A percentile compares a stretch with the other conserved stretches of the same genome.
Conservation (phyloP, 2,329 filamentous ascomycete genomes). For the Chalara sp. region DNA sequence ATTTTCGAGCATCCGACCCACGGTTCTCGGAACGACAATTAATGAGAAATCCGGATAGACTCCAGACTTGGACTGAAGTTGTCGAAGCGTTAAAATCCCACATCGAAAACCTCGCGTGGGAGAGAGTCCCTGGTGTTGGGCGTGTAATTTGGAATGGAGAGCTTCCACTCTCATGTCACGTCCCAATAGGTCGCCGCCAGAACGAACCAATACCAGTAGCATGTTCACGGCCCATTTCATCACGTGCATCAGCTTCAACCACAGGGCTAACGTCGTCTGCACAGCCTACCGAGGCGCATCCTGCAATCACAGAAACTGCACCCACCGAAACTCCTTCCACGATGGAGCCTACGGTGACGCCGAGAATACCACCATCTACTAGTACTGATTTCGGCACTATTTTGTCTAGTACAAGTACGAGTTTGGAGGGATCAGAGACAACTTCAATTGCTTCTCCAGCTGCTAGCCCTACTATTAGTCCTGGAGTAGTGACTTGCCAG, state of each 20-base stretch:
- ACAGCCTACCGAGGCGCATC: neutral
- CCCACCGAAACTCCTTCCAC: neutral
- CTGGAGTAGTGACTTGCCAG: neutral
- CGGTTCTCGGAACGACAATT: no score
- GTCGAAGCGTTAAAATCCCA: no score
- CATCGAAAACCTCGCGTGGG: no score
- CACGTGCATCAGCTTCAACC: neutral
- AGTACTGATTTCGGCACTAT: neutral
- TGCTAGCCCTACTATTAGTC: neutral
- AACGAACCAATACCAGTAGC: no score
- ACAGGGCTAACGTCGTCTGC: neutral
- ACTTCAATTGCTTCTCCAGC: neutral
- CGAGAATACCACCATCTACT: neutral
- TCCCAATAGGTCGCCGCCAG: no score
- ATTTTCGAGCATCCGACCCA: no score
- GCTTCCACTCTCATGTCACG: no score
- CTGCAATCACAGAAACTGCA: neutral
- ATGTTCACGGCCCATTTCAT: neutral
- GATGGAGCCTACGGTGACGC: no score
- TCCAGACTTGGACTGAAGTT: no score
- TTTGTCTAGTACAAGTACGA: neutral
- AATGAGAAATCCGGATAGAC: no score
- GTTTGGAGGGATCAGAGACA: neutral
- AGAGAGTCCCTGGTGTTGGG: no score
- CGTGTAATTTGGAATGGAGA: no score